A percentile compares a stretch with the other conserved stretches of the same genome.
These are phyloP conservation scores for Aphanomyces invadans DNA, from an alignment of 352 stramenopile species.

Conservation along the genomic window DNA sequence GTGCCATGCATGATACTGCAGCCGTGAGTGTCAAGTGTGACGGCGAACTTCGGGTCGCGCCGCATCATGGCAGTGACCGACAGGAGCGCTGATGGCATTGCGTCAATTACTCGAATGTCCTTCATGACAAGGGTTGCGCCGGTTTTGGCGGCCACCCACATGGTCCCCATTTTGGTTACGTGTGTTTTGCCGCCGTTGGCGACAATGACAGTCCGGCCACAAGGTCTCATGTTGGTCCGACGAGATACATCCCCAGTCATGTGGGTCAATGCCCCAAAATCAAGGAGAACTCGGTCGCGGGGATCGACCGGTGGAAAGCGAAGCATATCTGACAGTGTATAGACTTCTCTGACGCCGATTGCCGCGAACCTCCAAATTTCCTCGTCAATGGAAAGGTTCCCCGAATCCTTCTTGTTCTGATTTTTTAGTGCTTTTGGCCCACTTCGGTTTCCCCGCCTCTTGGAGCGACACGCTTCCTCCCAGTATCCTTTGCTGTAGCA, in stretches of 20 bases:
- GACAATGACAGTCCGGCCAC: conserved; percentile 2
- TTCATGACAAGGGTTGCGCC: background rate
- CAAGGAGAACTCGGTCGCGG: background rate
- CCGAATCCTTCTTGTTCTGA: background rate
- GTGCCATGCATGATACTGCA: background rate
- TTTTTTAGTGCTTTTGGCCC: no score
- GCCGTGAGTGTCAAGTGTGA: background rate
- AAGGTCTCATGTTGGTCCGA: background rate
- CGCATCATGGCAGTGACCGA: background rate
- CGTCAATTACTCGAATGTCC: background rate
- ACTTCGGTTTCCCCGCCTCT: no score
- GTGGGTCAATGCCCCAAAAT: background rate
- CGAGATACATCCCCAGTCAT: background rate
- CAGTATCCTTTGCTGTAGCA: background rate
- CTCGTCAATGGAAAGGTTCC: background rate
- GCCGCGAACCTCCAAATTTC: background rate
- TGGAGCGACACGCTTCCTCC: background rate
- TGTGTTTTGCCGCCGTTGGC: conserved; percentile 6
- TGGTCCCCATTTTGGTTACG: conserved; percentile 13
- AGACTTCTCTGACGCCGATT: background rate
- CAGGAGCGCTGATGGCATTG: background rate
- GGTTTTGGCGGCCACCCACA: background rate
- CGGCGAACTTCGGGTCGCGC: background rate
- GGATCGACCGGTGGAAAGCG: background rate
- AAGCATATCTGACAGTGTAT: background rate